Percentiles rank a stretch among this genome's conserved stretches.
phyloP scores from a whole-genome alignment of 306 rosid genomes.

The Corylus avellana region DNA sequence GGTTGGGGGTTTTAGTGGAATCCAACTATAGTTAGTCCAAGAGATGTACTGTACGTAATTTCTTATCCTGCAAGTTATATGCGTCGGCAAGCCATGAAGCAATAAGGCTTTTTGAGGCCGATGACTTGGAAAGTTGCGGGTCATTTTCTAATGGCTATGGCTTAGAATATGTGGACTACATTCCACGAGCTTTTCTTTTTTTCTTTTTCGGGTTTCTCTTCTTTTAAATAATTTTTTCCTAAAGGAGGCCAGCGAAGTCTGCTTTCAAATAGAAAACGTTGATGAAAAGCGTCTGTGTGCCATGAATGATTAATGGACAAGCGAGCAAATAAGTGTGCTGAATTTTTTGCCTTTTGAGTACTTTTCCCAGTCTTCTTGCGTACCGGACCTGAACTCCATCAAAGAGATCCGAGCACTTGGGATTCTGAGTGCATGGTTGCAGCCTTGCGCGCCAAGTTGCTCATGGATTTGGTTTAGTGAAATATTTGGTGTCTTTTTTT shows the following conservation, averaged over 20 bases:
- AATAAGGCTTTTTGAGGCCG: no score
- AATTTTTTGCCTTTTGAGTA: not conserved
- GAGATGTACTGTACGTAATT: not conserved
- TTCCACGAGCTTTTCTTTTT: no score
- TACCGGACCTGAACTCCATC: not conserved
- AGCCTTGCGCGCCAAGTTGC: no score
- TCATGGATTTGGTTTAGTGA: no score
- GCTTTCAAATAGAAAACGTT: not conserved
- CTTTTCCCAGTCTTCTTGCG: not conserved
- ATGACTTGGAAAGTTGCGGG: no score
- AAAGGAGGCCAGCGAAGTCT: no score
- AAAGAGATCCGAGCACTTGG: no score
- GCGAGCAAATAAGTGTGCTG: not conserved
- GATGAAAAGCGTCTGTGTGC: not conserved
- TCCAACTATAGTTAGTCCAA: conserved; percentile 15
- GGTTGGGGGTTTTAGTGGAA: conserved; percentile 21
- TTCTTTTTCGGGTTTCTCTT: not conserved
- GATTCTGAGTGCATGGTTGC: no score
- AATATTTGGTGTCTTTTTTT: no score
- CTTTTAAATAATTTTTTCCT: not conserved
- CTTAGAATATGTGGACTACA: no score
- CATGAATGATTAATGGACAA: not conserved
- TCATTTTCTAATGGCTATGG: no score
- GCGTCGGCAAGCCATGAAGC: not conserved
- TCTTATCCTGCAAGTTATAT: not conserved